Percentiles rank a stretch among this genome's conserved stretches.
Evolutionary conservation across 371 early-diverging fungal species (phyloP).

Genomic region (Zopfochytrium polystomum): DNA sequence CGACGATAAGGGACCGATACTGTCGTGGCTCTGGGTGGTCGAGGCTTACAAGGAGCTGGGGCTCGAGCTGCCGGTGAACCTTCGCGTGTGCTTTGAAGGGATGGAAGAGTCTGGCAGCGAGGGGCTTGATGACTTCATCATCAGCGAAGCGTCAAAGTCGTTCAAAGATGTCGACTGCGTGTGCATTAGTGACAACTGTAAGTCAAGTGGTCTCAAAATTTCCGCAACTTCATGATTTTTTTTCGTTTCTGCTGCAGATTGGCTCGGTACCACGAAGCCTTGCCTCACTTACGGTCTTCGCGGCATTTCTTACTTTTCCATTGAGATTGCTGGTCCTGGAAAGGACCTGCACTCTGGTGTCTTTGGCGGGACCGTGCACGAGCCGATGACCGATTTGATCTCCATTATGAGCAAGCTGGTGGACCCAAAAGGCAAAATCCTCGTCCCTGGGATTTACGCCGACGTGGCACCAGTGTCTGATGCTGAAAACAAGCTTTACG

Average conservation of each 20-base stretch:
- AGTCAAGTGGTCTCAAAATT: slow-evolving; percentile 6
- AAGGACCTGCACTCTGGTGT: slow-evolving; percentile 94
- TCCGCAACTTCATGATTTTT: background rate
- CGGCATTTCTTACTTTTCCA: slow-evolving; percentile 86
- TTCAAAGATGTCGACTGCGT: slow-evolving; percentile 85
- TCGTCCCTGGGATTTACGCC: slow-evolving; percentile 84
- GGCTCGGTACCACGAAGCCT: slow-evolving; percentile 92
- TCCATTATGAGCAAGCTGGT: slow-evolving; percentile 82
- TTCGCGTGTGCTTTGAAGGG: slow-evolving; percentile 95
- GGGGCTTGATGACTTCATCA: slow-evolving; percentile 88
- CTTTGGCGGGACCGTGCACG: slow-evolving; percentile 92
- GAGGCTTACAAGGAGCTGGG: slow-evolving; percentile 89
- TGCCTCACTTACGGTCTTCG: slow-evolving; percentile 97
- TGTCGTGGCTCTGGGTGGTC: slow-evolving; percentile 84
- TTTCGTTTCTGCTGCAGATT: slow-evolving; percentile 50
- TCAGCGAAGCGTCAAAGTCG: slow-evolving; percentile 76
- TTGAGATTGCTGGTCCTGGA: slow-evolving; percentile 49
- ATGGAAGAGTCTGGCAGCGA: slow-evolving; percentile 85
- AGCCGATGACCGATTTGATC: slow-evolving; percentile 94
- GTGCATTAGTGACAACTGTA: slow-evolving; percentile 92
- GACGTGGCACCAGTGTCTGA: slow-evolving; percentile 81
- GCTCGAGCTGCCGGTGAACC: slow-evolving; percentile 86
- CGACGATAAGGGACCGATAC: slow-evolving; percentile 83
- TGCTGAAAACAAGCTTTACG: slow-evolving; percentile 79
- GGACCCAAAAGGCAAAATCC: slow-evolving; percentile 79